phyloP scores from a whole-genome alignment of 2,329 filamentous ascomycete species.

The Orbilia brochopaga region DNA sequence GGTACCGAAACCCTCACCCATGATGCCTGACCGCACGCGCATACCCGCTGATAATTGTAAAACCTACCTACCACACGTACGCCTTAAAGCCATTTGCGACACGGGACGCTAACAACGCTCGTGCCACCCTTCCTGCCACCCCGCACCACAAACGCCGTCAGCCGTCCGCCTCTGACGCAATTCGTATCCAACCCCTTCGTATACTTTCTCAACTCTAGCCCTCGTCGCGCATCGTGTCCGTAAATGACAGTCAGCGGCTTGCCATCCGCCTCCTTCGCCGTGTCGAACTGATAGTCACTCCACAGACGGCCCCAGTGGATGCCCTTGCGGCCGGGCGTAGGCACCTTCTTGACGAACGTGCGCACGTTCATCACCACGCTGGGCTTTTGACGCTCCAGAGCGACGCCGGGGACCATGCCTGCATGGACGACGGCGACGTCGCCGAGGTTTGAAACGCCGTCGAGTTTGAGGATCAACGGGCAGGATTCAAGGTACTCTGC shows the following conservation, averaged over 20 bases:
- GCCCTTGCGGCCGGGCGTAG: conserved; percentile 63
- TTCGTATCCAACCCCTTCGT: conserved; percentile 85
- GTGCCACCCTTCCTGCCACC: conserved; percentile 59
- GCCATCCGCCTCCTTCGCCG: conserved; percentile 24
- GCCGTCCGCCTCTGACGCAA: conserved; percentile 75
- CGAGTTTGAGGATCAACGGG: conserved; percentile 78
- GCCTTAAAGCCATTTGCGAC: conserved; percentile 45
- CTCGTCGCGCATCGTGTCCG: conserved; percentile 80
- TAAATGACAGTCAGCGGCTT: conserved; percentile 75
- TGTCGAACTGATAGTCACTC: conserved; percentile 23
- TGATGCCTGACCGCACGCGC: too few relatives aligned
- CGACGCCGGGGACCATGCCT: conserved; percentile 78
- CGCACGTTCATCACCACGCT: conserved; percentile 92
- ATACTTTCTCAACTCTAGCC: conserved; percentile 71
- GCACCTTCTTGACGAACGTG: conserved; percentile 69
- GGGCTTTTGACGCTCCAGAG: conserved; percentile 69
- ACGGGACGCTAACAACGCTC: conserved; percentile 52
- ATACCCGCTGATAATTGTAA: too few relatives aligned
- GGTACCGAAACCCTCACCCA: too few relatives aligned
- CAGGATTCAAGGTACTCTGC: conserved; percentile 72
- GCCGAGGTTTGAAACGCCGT: conserved; percentile 67
- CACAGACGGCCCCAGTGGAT: conserved; percentile 70
- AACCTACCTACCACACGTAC: too few relatives aligned
- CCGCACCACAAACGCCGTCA: conserved; percentile 79
- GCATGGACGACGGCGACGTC: conserved; percentile 81